Evolutionary conservation across 129 eudicot genomes (phyloP), one percentile per base, ranked within the genome.

Genomic region (Tagetes patula): DNA sequence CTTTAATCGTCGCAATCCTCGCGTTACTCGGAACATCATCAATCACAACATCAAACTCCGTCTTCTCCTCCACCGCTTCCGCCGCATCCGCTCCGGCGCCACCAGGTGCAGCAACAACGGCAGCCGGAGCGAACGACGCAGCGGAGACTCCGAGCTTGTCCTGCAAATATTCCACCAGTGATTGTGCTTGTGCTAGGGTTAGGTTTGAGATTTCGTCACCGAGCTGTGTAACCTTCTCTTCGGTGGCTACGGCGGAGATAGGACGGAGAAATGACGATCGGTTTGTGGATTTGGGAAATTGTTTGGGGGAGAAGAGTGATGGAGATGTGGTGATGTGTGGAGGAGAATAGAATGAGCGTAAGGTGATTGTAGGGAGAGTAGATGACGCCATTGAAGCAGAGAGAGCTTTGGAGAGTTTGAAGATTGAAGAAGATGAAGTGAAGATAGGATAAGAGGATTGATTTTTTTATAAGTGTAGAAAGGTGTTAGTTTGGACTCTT

Each of bases 21-120:
- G 96, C 90, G 69, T 80, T 94, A 70, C 93, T 88, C 3, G 98
- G 96, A 5, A 94, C 98, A 1, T 91, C 97, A 8, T 84, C 90
- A 66, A 91, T 91, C 33, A 85, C 81, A 2, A 91, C 96, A 14
- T 91, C 96, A 52, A 91, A 91, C 71, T 91, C 96, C 65, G 96
- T 91, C 87, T 91, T 86, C 91, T 87, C 96, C 83, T 88, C 93
- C 63, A 81, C 96, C 0, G 37, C 96, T 8, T 72, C 84, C 0
- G 86, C 65, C 2, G 81, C 93, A 0, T 84, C 98, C 0, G 79
- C 96, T 8, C 74, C 95, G 3, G 75, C 95, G 2, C 81, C 84
- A 9, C 84, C 86, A 32, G 87, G 81, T 0, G 87, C 85, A 27
- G 92, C 85, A 7, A 73, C 96, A 32, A 82, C 88, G 9, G 86